phyloP scores from a whole-genome alignment of 2,329 filamentous ascomycete species.

The Paecilomyces sp. region DNA sequence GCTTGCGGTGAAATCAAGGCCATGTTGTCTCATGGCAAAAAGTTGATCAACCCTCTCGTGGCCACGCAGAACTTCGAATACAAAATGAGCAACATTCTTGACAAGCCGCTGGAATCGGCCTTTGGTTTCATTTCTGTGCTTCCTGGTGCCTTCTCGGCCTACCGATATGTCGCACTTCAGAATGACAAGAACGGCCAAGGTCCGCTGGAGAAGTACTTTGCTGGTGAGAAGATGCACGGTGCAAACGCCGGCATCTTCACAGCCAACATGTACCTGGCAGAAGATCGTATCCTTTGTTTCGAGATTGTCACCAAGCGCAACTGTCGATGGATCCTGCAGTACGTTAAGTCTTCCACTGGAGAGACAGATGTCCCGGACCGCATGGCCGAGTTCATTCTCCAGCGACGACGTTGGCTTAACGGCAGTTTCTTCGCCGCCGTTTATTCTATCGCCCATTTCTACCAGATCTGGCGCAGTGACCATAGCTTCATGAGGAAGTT shows the following conservation, averaged over 20 bases:
- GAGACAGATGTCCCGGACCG: conserved; percentile 95
- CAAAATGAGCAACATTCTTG: conserved; percentile 99
- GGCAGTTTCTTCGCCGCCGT: conserved; percentile 97
- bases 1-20: conserved; percentile 99
- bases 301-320: conserved; percentile 96
- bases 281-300: conserved; percentile 46
- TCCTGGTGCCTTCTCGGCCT: conserved; percentile 96
- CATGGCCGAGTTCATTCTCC: conserved; percentile 90
- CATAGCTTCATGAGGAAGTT: conserved; percentile 83
- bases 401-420: conserved; percentile 95
- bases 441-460: conserved; percentile 90
- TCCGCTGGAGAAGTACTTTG: conserved; percentile 92
- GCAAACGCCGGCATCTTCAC: conserved; percentile 93
- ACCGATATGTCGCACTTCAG: conserved; percentile 87
- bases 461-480: conserved; percentile 89
- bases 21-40: conserved; percentile 81
- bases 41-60: conserved; percentile 85
- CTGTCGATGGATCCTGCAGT: conserved; percentile 94
- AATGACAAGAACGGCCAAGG: conserved; percentile 94
- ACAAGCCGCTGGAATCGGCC: conserved; percentile 93
- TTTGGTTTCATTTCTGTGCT: conserved; percentile 97
- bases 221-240: conserved; percentile 91
- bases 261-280: conserved; percentile 62
- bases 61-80: conserved; percentile 99
- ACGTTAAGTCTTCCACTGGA: conserved; percentile 94